These are phyloP conservation scores for Rhodotorula sp. DNA, from an alignment of 1,284 basidiomycete species.

Conservation along the genomic window DNA sequence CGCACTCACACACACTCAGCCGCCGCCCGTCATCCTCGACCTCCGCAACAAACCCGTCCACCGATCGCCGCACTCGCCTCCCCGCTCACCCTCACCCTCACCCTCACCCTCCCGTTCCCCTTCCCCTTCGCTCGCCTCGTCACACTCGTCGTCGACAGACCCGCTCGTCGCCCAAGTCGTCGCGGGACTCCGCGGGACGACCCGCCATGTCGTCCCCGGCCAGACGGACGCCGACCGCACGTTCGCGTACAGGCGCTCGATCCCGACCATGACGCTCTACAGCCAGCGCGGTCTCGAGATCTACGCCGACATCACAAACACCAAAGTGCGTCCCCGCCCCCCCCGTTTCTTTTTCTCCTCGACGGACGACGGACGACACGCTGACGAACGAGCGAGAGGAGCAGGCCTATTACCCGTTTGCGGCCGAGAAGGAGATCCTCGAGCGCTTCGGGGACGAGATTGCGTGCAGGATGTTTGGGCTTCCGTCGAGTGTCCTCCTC, in stretches of 20 bases:
- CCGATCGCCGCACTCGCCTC: not conserved
- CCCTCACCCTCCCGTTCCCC: not conserved
- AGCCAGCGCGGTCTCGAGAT: constrained; percentile 38
- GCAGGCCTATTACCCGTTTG: constrained; percentile 82
- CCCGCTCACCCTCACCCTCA: not conserved
- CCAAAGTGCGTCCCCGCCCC: constrained; percentile 13
- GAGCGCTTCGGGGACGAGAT: constrained; percentile 54
- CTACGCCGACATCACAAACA: constrained; percentile 43
- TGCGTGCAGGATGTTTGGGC: constrained; percentile 41
- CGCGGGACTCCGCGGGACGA: not conserved
- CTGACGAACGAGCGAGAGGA: not conserved
- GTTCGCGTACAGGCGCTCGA: constrained; percentile 15
- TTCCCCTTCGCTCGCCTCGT: not conserved
- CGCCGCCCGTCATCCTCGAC: constrained; percentile 19
- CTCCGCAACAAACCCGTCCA: constrained; percentile 8
- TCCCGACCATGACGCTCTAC: constrained; percentile 35
- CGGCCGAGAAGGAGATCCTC: constrained; percentile 55
- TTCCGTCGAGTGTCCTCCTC: constrained; percentile 12
- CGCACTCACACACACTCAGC: not conserved
- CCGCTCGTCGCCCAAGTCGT: constrained; percentile 18
- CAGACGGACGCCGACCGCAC: constrained; percentile 1
- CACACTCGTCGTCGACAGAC: not conserved
- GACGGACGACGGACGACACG: no score
- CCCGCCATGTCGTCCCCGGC: constrained; percentile 7
- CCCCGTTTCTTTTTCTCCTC: no score